A percentile compares a stretch with the other conserved stretches of the same genome.
These are phyloP conservation scores for Fusarium virguliforme DNA, from an alignment of 2,329 filamentous ascomycete species.

Conservation along the genomic window DNA sequence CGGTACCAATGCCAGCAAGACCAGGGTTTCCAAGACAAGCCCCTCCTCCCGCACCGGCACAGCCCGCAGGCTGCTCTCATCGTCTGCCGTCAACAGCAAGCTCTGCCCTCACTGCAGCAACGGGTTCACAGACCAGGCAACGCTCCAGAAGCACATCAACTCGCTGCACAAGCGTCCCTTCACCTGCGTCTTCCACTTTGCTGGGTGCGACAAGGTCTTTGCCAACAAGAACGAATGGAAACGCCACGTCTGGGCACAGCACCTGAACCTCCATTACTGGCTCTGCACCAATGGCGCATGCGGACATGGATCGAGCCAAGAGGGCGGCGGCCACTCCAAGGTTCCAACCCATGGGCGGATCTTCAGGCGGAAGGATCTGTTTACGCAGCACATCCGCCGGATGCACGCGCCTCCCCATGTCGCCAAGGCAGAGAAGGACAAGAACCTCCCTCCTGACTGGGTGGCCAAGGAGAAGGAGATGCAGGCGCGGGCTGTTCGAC, in stretches of 20 bases:
- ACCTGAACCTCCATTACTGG: constrained; percentile 82
- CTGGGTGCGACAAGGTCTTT: constrained; percentile 82
- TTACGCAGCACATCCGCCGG: constrained; percentile 87
- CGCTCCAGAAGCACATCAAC: constrained; percentile 67
- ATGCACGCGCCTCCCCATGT: constrained; percentile 77
- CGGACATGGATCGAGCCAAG: constrained; percentile 53
- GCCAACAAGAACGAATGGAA: constrained; percentile 96
- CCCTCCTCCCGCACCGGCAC: background rate
- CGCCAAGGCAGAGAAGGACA: constrained; percentile 55
- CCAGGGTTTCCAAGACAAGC: constrained; percentile 29
- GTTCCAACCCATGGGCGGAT: constrained; percentile 69
- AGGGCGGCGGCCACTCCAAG: constrained; percentile 19
- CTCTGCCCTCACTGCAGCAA: constrained; percentile 42
- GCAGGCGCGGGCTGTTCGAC: constrained; percentile 71
- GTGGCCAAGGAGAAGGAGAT: constrained; percentile 71
- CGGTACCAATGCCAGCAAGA: constrained; percentile 4
- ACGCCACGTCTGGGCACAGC: constrained; percentile 85
- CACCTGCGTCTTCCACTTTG: constrained; percentile 83
- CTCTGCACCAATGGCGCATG: constrained; percentile 79
- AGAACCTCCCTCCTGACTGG: constrained; percentile 57
- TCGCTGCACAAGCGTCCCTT: constrained; percentile 75
- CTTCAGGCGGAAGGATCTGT: constrained; percentile 95
- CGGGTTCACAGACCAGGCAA: constrained; percentile 62
- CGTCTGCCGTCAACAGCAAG: constrained; percentile 1
- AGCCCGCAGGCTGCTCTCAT: constrained; percentile 30